These are phyloP conservation scores for Neurospora sp. DNA, from an alignment of 495 filamentous ascomycete species.

Conservation along the genomic window DNA sequence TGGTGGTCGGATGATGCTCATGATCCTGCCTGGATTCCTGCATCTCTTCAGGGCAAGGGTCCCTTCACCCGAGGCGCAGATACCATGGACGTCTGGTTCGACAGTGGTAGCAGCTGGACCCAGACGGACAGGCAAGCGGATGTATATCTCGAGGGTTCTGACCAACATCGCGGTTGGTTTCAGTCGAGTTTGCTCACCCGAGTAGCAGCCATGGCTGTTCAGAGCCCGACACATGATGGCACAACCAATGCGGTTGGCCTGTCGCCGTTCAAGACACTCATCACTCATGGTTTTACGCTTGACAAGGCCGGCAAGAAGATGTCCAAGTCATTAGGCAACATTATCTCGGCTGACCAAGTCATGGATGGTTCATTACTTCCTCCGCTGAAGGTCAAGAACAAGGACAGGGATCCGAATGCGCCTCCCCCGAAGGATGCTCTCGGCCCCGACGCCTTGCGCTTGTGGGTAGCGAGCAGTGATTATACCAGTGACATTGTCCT, in stretches of 20 bases:
- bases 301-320: constrained; percentile 89
- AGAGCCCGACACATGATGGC: constrained; percentile 4
- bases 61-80: constrained; percentile 72
- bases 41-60: constrained; percentile 34
- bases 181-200: constrained; percentile 95
- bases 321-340: constrained; percentile 96
- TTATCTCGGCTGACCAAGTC: constrained; percentile 69
- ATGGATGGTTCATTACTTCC: constrained; percentile 62
- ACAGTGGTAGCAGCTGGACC: constrained; percentile 94
- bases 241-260: constrained; percentile 16
- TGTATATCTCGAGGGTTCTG: constrained; percentile 85
- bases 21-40: constrained; percentile 64
- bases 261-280: constrained; percentile 67
- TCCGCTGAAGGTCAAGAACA: constrained; percentile 34
- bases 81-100: constrained; percentile 99
- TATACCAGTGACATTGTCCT: constrained; percentile 82
- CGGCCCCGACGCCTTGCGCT: constrained; percentile 75
- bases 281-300: constrained; percentile 93
- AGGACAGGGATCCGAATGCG: constrained; percentile 7
- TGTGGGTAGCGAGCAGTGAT: constrained; percentile 88
- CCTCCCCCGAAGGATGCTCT: constrained; percentile 28
- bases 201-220: constrained; percentile 35
- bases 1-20: constrained; percentile 83
- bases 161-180: constrained; percentile 98
- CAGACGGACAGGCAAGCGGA: constrained; percentile 56